A percentile compares a stretch with the other conserved stretches of the same genome.
Evolutionary conservation across 2,329 filamentous ascomycete genomes (phyloP).

Genomic region (Cercospora sojina): DNA sequence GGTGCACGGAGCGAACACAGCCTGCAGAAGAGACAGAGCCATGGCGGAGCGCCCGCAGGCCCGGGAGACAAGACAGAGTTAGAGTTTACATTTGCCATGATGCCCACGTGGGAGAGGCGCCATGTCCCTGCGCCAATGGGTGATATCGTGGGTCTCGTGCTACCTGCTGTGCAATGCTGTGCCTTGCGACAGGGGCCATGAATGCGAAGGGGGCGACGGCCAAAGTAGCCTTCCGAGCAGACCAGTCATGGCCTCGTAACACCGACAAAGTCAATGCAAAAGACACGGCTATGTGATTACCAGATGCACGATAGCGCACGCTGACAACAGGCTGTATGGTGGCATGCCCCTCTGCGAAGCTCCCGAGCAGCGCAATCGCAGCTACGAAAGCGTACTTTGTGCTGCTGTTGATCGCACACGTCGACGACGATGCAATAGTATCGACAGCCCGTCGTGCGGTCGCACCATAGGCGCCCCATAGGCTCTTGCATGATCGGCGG

Average conservation of each 20-base stretch:
- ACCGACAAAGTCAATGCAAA: neutral
- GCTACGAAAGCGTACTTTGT: neutral
- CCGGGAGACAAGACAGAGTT: slow-evolving; percentile 2
- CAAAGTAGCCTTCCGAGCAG: neutral
- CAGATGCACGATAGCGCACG: neutral
- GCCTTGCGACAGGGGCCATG: neutral
- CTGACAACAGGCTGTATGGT: neutral
- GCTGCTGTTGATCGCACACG: neutral
- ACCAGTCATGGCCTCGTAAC: neutral
- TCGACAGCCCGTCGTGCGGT: neutral
- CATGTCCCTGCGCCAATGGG: neutral
- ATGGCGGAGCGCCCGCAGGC: neutral
- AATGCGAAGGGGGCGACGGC: neutral
- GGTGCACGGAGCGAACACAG: neutral
- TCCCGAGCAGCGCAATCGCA: neutral
- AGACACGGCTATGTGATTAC: neutral
- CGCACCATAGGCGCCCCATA: neutral
- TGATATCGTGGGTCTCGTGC: neutral
- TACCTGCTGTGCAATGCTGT: neutral
- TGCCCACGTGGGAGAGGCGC: neutral
- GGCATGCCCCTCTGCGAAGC: neutral
- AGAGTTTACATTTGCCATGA: neutral
- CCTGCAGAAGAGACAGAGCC: neutral
- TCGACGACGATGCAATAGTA: neutral
- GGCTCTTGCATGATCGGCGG: neutral